Conservation (phyloP, 177 flowering plant genomes). For the Tripterygium wilfordii region DNA sequence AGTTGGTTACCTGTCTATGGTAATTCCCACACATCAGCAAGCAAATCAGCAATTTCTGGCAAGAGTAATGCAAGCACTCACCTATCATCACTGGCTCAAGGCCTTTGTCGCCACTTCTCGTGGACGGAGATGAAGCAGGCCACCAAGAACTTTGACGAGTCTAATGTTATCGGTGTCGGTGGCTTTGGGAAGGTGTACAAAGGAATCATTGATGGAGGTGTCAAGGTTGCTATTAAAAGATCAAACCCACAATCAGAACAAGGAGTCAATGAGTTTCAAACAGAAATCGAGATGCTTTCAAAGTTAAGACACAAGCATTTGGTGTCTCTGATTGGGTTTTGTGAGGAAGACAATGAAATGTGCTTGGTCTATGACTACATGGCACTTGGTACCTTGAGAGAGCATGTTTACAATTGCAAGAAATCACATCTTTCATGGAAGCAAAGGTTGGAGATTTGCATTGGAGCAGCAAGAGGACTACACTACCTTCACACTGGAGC, state of each 20-base stretch:
- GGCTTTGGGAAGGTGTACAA: constrained; percentile 42
- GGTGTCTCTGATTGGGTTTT: constrained; percentile 33
- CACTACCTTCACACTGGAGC: constrained; percentile 39
- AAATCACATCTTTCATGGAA: constrained; percentile 24
- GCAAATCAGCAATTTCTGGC: constrained; percentile 30
- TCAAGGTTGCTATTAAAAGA: constrained; percentile 32
- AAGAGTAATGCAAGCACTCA: constrained; percentile 20
- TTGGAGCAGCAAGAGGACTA: constrained; percentile 34
- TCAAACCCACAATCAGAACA: constrained; percentile 36
- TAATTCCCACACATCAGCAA: constrained; percentile 19
- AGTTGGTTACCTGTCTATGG: constrained; percentile 42
- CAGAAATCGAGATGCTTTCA: constrained; percentile 36
- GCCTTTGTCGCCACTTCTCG: constrained; percentile 33
- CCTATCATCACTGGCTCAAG: constrained; percentile 19
- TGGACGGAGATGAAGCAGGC: constrained; percentile 30
- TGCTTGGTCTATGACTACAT: constrained; percentile 35
- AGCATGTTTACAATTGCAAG: constrained; percentile 27
- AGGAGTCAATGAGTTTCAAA: constrained; percentile 33
- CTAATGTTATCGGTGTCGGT: constrained; percentile 34
- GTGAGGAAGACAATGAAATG: constrained; percentile 32
- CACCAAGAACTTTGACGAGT: constrained; percentile 33
- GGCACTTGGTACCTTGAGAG: constrained; percentile 33
- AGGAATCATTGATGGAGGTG: constrained; percentile 22
- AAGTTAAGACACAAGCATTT: constrained; percentile 33
- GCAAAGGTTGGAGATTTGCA: constrained; percentile 28